Conservation (phyloP, 495 filamentous ascomycete genomes). For the Penicillium desertorum region DNA sequence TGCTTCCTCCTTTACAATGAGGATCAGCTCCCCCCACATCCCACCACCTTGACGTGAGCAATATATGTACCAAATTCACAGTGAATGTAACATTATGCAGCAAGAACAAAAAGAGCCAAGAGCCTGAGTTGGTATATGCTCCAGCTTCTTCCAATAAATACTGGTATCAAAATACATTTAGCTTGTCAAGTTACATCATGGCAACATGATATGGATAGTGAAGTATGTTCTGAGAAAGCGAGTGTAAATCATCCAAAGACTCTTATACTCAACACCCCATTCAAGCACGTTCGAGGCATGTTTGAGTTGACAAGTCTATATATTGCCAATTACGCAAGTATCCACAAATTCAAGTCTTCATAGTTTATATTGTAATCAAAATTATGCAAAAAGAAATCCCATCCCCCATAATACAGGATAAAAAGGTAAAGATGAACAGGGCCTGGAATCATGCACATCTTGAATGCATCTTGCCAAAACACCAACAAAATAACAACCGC, state of each 20-base stretch:
- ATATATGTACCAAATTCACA: not conserved
- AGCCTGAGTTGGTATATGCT: not conserved
- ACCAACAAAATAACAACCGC: constrained; percentile 21
- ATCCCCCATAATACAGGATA: constrained; percentile 31
- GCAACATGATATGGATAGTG: not conserved
- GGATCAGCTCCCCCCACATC: too few species aligned
- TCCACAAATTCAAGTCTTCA: constrained; percentile 5
- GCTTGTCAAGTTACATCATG: not conserved
- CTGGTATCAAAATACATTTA: not conserved
- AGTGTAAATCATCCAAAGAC: not conserved
- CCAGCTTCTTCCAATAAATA: not conserved
- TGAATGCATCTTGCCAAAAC: constrained; percentile 5
- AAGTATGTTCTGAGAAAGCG: not conserved
- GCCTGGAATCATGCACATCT: constrained; percentile 8
- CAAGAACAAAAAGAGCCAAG: not conserved
- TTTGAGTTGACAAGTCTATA: not conserved
- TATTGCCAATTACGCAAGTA: not conserved
- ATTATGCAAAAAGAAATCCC: constrained; percentile 11
- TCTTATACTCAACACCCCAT: not conserved
- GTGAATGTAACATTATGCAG: not conserved
- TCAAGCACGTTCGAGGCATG: not conserved
- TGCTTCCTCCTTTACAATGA: not conserved
- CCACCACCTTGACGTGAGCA: not conserved
- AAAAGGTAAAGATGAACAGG: constrained; percentile 13
- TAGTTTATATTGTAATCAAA: constrained; percentile 3